Percentiles rank a stretch among this genome's conserved stretches.
Evolutionary conservation across 2,329 filamentous ascomycete species (phyloP).

Genomic region (Penicillium crustosum): DNA sequence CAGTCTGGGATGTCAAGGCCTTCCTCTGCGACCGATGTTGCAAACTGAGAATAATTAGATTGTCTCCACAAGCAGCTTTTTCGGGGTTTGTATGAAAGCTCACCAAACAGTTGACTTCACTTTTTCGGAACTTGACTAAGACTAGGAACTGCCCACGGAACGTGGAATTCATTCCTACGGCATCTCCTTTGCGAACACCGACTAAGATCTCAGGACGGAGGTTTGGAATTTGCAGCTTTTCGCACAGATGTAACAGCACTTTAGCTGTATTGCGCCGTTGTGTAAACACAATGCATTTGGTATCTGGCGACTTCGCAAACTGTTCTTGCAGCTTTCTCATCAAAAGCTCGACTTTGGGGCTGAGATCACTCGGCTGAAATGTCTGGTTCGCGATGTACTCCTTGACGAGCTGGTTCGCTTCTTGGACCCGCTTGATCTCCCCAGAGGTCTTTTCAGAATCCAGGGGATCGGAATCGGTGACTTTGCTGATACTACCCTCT

Average conservation of each 20-base stretch:
- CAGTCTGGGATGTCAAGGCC: constrained; percentile 66
- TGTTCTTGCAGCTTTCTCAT: constrained; percentile 59
- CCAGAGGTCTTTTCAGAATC: constrained; percentile 48
- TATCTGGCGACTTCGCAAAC: constrained; percentile 59
- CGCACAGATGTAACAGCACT: constrained; percentile 68
- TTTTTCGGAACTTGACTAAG: constrained; percentile 63
- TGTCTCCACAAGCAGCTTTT: not conserved
- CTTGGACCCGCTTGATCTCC: constrained; percentile 57
- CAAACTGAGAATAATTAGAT: constrained; percentile 43
- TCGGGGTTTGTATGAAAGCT: not conserved
- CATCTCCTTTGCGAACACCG: constrained; percentile 54
- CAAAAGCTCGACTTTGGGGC: constrained; percentile 70
- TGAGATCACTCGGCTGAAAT: constrained; percentile 52
- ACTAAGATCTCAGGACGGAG: constrained; percentile 65
- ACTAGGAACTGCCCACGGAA: constrained; percentile 72
- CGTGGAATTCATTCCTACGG: constrained; percentile 62
- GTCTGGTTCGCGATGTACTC: constrained; percentile 50
- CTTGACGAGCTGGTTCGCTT: constrained; percentile 59
- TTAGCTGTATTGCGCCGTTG: constrained; percentile 74
- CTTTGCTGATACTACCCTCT: constrained; percentile 48
- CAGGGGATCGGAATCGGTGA: constrained; percentile 3
- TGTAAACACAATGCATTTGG: constrained; percentile 85
- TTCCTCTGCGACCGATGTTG: constrained; percentile 66
- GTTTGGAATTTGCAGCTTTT: constrained; percentile 56
- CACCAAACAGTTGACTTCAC: constrained; percentile 17